These are phyloP conservation scores for Ophiostoma piceae DNA, from an alignment of 2,329 filamentous ascomycete species.

Conservation along the genomic window DNA sequence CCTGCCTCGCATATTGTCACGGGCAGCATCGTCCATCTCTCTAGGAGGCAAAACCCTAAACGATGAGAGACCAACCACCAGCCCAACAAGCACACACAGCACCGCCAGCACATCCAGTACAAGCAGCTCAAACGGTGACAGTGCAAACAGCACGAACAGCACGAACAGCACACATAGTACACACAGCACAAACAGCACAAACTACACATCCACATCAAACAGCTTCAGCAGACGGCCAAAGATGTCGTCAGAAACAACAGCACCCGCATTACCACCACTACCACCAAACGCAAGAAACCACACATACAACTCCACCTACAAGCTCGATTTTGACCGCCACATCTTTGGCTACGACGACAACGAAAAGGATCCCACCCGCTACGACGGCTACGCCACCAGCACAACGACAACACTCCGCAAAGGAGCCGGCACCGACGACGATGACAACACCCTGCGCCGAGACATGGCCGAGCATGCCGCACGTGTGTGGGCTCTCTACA, in stretches of 20 bases:
- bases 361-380: not conserved
- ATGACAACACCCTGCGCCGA: not conserved
- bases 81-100: conserved; percentile 1
- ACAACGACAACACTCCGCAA: not conserved
- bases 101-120: not conserved
- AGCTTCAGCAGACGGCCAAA: not conserved
- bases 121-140: not conserved
- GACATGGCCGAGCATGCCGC: conserved; percentile 21
- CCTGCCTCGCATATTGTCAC: conserved; percentile 12
- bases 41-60: conserved; percentile 4
- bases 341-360: not conserved
- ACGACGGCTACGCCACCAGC: conserved; percentile 8
- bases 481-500: conserved; percentile 24
- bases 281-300: not conserved
- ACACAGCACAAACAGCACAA: not conserved
- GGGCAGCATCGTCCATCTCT: conserved; percentile 15
- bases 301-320: not conserved
- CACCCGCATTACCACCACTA: not conserved
- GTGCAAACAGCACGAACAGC: not conserved
- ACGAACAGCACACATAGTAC: not conserved
- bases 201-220: not conserved
- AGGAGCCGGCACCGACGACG: not conserved
- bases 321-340: not conserved
- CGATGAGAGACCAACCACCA: conserved; percentile 14
- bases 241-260: conserved; percentile 8